Conservation (phyloP, 75 land plant genomes). For the Pinus albicaulis region DNA sequence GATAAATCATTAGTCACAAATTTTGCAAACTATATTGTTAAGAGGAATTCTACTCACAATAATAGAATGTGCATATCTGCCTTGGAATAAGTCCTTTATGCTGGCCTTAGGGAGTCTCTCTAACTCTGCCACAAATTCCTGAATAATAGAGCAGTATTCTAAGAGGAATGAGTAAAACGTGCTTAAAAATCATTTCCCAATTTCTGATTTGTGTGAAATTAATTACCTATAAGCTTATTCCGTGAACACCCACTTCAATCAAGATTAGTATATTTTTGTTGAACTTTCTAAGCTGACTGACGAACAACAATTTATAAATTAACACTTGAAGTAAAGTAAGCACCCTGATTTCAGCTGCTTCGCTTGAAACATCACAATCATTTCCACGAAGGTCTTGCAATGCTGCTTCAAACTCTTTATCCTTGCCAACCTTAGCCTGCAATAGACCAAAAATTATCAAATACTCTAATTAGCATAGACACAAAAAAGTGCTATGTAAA, state of each 20-base stretch:
- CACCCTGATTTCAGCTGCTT: slow-evolving; percentile 76
- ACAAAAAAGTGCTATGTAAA: no score
- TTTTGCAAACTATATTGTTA: background rate
- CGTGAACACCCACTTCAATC: background rate
- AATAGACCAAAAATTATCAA: background rate
- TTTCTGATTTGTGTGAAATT: background rate
- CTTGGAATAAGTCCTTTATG: slow-evolving; percentile 46
- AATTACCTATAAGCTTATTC: background rate
- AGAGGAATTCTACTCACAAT: slow-evolving; percentile 10
- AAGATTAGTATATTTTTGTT: background rate
- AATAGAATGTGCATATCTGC: slow-evolving; percentile 7
- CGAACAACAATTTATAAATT: background rate
- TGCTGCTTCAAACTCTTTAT: slow-evolving; percentile 49
- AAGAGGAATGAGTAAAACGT: background rate
- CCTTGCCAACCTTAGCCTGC: slow-evolving; percentile 43
- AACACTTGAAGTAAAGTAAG: background rate
- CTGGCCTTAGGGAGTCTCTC: slow-evolving; percentile 24
- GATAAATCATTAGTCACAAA: background rate
- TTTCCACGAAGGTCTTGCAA: slow-evolving; percentile 70
- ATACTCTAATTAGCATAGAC: no score
- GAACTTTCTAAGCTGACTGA: background rate
- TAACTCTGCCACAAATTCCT: slow-evolving; percentile 13
- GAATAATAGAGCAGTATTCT: background rate
- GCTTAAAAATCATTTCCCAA: background rate
- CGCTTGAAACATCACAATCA: slow-evolving; percentile 56